These are phyloP conservation scores for Amanita molliuscula DNA, from an alignment of 768 basidiomycete species.

Conservation along the genomic window DNA sequence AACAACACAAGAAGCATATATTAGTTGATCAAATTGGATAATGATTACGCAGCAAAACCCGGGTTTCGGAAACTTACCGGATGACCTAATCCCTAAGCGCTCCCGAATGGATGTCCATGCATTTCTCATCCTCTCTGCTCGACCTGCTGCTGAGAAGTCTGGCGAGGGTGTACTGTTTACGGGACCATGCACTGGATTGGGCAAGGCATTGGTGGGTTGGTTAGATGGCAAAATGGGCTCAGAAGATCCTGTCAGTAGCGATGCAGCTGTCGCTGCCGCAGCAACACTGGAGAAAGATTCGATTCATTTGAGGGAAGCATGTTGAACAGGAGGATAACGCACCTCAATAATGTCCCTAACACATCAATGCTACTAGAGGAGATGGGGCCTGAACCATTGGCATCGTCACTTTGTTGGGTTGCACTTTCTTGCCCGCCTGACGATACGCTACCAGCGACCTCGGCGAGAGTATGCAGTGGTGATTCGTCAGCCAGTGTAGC, in stretches of 20 bases:
- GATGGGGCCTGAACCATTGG: conserved; percentile 22
- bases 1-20: not conserved
- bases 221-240: conserved; percentile 53
- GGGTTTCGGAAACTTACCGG: conserved; percentile 10
- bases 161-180: conserved; percentile 22
- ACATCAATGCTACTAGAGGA: conserved; percentile 77
- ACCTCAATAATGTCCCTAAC: conserved; percentile 76
- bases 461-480: not conserved
- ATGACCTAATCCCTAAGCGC: conserved; percentile 43
- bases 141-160: conserved; percentile 20
- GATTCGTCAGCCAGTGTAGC: not conserved
- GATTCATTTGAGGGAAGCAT: not conserved
- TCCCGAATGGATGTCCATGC: conserved; percentile 65
- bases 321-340: conserved; percentile 13
- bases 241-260: conserved; percentile 64
- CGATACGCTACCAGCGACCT: not conserved
- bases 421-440: conserved; percentile 2
- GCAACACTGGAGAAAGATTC: conserved; percentile 47
- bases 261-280: conserved; percentile 86
- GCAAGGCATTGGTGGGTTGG: conserved; percentile 31
- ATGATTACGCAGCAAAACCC: not conserved
- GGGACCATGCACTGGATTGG: conserved; percentile 22
- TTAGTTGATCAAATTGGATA: not conserved
- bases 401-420: conserved; percentile 8
- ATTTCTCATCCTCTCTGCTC: conserved; percentile 44